Conservation (phyloP, 108 stramenopile species). For the Pseudonitzschia pungens region DNA sequence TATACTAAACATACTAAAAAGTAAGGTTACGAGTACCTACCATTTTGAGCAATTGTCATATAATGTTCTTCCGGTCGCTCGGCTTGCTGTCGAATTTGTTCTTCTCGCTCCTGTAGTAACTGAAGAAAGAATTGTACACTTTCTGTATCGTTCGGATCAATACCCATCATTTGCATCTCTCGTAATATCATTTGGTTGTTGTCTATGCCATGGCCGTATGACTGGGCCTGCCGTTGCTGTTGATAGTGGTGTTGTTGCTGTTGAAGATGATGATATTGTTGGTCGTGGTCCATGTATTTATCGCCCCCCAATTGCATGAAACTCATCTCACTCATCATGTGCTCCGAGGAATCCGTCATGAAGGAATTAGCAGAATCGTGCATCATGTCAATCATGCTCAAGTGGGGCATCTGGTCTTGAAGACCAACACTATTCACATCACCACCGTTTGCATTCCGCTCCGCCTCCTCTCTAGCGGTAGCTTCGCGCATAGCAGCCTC, state of each 20-base stretch:
- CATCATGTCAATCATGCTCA: constrained; percentile 17
- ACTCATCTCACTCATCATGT: constrained; percentile 14
- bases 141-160: constrained; percentile 20
- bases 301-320: neutral
- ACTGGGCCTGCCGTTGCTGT: neutral
- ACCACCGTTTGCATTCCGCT: neutral
- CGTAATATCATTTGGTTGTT: constrained; percentile 19
- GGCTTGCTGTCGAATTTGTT: constrained; percentile 35
- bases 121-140: constrained; percentile 36
- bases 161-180: constrained; percentile 30
- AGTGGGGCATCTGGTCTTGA: neutral
- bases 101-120: constrained; percentile 30
- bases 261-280: neutral
- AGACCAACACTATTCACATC: constrained; percentile 2
- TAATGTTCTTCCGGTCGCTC: constrained; percentile 71
- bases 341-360: constrained; percentile 12
- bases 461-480: constrained; percentile 7
- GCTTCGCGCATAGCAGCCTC: constrained; percentile 55
- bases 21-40: constrained; percentile 40
- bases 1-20: neutral
- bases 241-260: neutral
- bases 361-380: constrained; percentile 12
- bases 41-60: constrained; percentile 85
- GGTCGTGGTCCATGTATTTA: neutral
- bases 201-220: neutral